Evolutionary conservation across 208 protist species (phyloP).

Genomic region (Acanthamoeba triangularis): DNA sequence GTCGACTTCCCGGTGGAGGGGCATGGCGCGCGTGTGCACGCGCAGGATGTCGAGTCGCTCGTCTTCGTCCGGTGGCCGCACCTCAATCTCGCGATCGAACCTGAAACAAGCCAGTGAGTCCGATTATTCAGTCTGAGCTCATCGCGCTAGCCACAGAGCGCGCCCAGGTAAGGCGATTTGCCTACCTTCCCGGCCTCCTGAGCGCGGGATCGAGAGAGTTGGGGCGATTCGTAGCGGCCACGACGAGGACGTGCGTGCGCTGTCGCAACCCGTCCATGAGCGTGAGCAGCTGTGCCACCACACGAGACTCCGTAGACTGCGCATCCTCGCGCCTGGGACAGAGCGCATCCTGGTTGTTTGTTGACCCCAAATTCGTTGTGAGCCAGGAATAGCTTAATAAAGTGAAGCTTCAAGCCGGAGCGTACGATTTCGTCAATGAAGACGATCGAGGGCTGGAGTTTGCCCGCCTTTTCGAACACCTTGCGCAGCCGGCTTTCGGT

Average conservation of each 20-base stretch:
- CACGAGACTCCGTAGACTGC: constrained; percentile 64
- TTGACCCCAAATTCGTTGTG: background rate
- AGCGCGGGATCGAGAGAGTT: constrained; percentile 87
- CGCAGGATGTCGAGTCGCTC: constrained; percentile 81
- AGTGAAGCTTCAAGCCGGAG: background rate
- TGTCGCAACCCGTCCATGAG: constrained; percentile 75
- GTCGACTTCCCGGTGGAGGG: constrained; percentile 27
- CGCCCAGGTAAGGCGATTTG: background rate
- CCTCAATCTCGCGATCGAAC: constrained; percentile 84
- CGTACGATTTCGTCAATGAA: constrained; percentile 85
- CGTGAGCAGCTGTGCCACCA: constrained; percentile 84
- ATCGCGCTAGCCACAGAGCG: background rate
- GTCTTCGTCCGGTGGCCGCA: constrained; percentile 77
- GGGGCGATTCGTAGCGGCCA: constrained; percentile 87
- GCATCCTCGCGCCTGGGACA: constrained; percentile 68
- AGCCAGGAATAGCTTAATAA: background rate
- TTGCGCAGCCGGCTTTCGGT: constrained; percentile 63
- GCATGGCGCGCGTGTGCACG: constrained; percentile 57
- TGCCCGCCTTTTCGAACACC: constrained; percentile 69
- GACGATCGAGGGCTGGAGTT: constrained; percentile 24
- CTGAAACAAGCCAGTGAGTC: background rate
- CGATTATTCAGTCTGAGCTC: background rate
- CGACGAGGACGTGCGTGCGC: constrained; percentile 77
- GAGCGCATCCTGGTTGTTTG: constrained; percentile 66
- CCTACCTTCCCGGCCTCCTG: constrained; percentile 79